These are phyloP conservation scores for Shiraia sp. DNA, from an alignment of 2,329 filamentous ascomycete genomes.

Conservation along the genomic window DNA sequence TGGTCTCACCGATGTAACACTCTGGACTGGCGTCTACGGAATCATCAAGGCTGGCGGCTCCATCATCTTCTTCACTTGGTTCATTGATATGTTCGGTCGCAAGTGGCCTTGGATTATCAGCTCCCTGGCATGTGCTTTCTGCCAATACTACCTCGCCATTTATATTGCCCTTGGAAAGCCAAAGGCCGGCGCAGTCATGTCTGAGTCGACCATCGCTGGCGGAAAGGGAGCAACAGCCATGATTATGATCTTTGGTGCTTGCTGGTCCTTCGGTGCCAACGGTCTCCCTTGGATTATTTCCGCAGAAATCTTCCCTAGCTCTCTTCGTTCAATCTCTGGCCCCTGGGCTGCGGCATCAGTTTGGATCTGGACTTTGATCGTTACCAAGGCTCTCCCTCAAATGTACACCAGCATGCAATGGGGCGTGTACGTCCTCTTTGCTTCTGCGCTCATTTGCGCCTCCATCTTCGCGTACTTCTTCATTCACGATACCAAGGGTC, in stretches of 20 bases:
- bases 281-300: conserved; percentile 51
- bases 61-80: conserved; percentile 45
- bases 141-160: conserved; percentile 44
- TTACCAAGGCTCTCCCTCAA: conserved; percentile 46
- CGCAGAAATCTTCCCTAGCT: conserved; percentile 49
- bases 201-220: conserved; percentile 39
- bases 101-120: conserved; percentile 46
- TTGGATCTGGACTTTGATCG: conserved; percentile 46
- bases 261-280: conserved; percentile 34
- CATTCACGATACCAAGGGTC: conserved; percentile 46
- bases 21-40: conserved; percentile 45
- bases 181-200: conserved; percentile 27
- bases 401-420: conserved; percentile 48
- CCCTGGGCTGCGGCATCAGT: conserved; percentile 43
- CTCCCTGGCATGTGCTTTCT: conserved; percentile 40
- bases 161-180: conserved; percentile 44
- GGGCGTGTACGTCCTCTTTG: conserved; percentile 49
- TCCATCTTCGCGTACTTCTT: conserved; percentile 47
- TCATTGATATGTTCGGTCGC: conserved; percentile 43
- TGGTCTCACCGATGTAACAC: conserved; percentile 38
- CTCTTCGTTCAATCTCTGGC: conserved; percentile 44
- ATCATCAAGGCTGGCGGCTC: conserved; percentile 43
- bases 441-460: conserved; percentile 40
- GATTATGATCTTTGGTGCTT: conserved; percentile 47
- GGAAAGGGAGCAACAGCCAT: conserved; percentile 46